These are phyloP conservation scores for Russula sp. DNA, from an alignment of 768 basidiomycete genomes.

Conservation along the genomic window DNA sequence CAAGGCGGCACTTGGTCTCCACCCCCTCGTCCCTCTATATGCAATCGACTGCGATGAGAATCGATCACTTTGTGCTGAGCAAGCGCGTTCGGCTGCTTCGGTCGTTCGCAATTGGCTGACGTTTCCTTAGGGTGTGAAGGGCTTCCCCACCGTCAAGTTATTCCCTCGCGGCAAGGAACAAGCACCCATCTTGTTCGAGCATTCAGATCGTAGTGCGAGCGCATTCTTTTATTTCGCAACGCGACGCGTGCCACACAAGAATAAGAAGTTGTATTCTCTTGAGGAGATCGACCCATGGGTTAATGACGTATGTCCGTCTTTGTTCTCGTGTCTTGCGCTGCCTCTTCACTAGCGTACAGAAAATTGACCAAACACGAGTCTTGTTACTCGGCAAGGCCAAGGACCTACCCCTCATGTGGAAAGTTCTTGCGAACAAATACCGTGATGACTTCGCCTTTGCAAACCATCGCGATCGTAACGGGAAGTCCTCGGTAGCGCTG, in stretches of 20 bases:
- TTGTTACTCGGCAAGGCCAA: conserved; percentile 71
- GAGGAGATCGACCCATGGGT: conserved; percentile 63
- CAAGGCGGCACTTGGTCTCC: conserved; percentile 70
- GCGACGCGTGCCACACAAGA: conserved; percentile 62
- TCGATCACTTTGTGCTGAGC: conserved; percentile 73
- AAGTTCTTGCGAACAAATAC: conserved; percentile 70
- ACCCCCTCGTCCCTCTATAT: conserved; percentile 80
- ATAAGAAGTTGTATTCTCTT: conserved; percentile 49
- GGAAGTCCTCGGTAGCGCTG: conserved; percentile 46
- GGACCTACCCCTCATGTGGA: conserved; percentile 73
- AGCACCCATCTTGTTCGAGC: conserved; percentile 57
- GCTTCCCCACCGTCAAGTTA: conserved; percentile 91
- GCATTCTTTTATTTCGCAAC: conserved; percentile 72
- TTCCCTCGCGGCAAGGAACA: conserved; percentile 71
- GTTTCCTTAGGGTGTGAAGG: conserved; percentile 55
- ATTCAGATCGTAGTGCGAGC: conserved; percentile 60
- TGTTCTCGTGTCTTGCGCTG: background rate
- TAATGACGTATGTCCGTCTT: conserved; percentile 44
- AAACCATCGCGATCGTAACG: conserved; percentile 58
- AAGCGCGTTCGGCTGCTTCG: conserved; percentile 35
- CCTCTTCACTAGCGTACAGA: conserved; percentile 24
- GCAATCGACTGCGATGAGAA: conserved; percentile 94
- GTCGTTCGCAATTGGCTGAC: background rate
- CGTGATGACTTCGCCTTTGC: conserved; percentile 54
- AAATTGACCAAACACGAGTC: conserved; percentile 42